These are phyloP conservation scores for Cryptomeria japonica DNA, from an alignment of 75 land plant genomes.

Conservation along the genomic window DNA sequence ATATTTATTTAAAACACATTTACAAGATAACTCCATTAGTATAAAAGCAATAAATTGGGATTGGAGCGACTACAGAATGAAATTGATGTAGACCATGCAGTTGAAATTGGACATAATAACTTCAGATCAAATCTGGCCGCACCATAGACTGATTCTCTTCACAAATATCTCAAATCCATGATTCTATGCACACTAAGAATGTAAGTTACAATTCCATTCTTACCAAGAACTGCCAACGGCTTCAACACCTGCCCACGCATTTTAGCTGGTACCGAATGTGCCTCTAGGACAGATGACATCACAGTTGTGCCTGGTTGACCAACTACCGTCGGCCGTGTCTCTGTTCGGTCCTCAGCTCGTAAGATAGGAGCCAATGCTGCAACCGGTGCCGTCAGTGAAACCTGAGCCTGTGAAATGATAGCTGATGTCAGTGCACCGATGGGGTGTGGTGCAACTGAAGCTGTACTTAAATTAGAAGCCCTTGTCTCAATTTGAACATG, in stretches of 20 bases:
- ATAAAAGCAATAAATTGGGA: background rate
- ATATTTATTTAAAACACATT: background rate
- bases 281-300: background rate
- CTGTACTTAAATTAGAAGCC: background rate
- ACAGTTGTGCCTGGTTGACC: background rate
- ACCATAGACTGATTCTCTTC: background rate
- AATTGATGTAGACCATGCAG: background rate
- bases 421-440: background rate
- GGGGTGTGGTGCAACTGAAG: background rate
- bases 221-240: conserved; percentile 9
- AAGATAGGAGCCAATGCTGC: background rate
- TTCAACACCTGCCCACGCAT: conserved; percentile 5
- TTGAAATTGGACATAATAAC: background rate
- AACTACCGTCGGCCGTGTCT: background rate
- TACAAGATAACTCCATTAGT: background rate
- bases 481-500: background rate
- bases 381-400: background rate
- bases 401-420: background rate
- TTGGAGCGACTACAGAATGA: background rate
- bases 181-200: background rate
- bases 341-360: background rate
- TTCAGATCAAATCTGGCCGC: background rate
- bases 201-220: background rate
- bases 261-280: background rate
- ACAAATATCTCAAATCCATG: background rate